Conservation (phyloP, 1,284 basidiomycete genomes). For the Apiotrichum gracile region DNA sequence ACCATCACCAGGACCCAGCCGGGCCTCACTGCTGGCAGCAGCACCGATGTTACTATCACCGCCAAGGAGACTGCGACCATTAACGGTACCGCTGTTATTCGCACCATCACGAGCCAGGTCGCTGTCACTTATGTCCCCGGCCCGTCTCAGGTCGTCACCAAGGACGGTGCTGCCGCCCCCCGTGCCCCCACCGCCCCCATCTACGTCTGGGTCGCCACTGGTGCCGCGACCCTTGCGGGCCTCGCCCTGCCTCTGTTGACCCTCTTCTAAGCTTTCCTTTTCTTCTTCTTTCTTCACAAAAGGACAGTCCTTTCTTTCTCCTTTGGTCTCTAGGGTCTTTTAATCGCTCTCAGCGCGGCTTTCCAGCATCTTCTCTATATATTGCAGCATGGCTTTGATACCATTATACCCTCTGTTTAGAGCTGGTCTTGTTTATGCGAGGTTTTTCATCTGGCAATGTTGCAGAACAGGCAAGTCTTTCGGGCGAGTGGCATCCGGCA, state of each 20-base stretch:
- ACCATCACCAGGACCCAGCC: not conserved
- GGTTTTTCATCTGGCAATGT: too few relatives aligned
- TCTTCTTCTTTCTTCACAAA: not conserved
- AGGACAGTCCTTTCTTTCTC: not conserved
- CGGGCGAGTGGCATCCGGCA: too few relatives aligned
- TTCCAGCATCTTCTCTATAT: too few relatives aligned
- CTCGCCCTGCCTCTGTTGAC: not conserved
- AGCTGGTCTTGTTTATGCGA: too few relatives aligned
- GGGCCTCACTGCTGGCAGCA: not conserved
- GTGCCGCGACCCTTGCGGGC: not conserved
- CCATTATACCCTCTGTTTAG: too few relatives aligned
- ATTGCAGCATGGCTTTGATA: too few relatives aligned
- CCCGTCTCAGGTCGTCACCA: too few relatives aligned
- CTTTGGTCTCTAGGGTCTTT: not conserved
- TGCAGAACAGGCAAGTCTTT: too few relatives aligned
- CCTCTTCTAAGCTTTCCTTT: not conserved
- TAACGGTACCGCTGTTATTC: not conserved
- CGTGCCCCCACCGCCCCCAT: too few relatives aligned
- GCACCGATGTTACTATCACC: not conserved
- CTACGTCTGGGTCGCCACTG: not conserved
- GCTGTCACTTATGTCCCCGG: not conserved
- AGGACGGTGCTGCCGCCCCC: too few relatives aligned
- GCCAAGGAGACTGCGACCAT: not conserved
- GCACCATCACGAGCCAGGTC: not conserved
- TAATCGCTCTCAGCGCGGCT: not conserved